Percentiles rank a stretch among this genome's conserved stretches.
Evolutionary conservation across 441 rosid species (phyloP).

Genomic region (Eruca vesicaria): DNA sequence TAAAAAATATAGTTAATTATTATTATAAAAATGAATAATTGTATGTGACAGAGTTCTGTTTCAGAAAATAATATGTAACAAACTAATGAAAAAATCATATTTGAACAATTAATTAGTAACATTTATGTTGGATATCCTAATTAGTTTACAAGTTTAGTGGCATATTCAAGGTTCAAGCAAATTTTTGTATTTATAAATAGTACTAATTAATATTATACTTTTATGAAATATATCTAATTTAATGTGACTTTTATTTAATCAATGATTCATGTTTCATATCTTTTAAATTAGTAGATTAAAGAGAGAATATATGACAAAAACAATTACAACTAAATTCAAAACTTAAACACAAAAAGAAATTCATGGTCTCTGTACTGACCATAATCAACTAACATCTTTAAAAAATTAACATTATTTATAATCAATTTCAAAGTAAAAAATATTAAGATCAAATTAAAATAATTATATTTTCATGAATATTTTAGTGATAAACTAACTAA

Average conservation of each 20-base stretch:
- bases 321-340: no score
- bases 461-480: no score
- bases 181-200: background rate
- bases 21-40: background rate
- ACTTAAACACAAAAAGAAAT: no score
- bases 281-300: background rate
- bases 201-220: background rate
- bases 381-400: no score
- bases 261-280: background rate
- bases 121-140: background rate
- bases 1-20: background rate
- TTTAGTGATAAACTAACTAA: no score
- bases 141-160: background rate
- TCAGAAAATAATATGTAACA: background rate
- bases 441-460: no score
- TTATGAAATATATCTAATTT: background rate
- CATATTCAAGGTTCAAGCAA: background rate
- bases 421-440: no score
- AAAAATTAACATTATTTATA: no score
- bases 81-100: background rate
- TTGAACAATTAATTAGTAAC: background rate
- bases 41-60: background rate
- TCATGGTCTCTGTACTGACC: no score
- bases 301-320: no score
- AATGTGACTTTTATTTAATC: background rate